Conservation (phyloP, 2,329 filamentous ascomycete genomes). For the Alternaria sp. region DNA sequence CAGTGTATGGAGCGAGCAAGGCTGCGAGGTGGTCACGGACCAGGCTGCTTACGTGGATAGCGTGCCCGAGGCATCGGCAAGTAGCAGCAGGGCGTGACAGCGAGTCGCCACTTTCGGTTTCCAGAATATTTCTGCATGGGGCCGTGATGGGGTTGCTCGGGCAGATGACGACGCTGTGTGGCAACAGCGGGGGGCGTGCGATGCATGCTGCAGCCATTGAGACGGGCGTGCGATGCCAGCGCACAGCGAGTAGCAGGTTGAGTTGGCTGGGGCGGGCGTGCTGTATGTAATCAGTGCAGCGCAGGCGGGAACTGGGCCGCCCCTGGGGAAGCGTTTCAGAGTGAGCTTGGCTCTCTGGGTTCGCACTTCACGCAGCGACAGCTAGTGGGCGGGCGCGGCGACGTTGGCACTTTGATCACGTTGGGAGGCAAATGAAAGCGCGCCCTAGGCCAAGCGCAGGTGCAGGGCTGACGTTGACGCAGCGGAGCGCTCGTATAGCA, state of each 20-base stretch:
- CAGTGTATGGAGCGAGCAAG: conserved; percentile 7
- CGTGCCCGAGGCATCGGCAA: conserved; percentile 14
- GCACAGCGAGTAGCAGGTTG: neutral
- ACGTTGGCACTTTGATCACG: neutral
- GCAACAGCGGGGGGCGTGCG: conserved; percentile 3
- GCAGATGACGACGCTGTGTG: conserved; percentile 24
- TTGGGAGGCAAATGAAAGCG: neutral
- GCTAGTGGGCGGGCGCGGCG: conserved; percentile 6
- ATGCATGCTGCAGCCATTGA: neutral
- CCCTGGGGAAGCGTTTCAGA: conserved; percentile 21
- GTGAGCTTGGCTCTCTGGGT: conserved; percentile 20
- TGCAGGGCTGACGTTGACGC: conserved; percentile 9
- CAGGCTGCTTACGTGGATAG: conserved; percentile 22
- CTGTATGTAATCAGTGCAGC: conserved; percentile 11
- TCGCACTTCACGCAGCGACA: neutral
- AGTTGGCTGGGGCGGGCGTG: conserved; percentile 1
- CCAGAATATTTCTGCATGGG: conserved; percentile 19
- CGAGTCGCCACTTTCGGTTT: conserved; percentile 23
- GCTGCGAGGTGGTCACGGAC: conserved; percentile 14
- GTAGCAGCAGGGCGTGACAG: conserved; percentile 22
- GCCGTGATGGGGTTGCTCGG: conserved; percentile 7
- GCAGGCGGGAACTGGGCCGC: conserved; percentile 8
- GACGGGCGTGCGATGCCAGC: conserved; percentile 4
- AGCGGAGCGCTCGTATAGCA: conserved; percentile 8
- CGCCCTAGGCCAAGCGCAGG: neutral